Evolutionary conservation across 2,329 filamentous ascomycete genomes (phyloP), one percentile per base, ranked within the genome.

Genomic region (Anthostomella pinea): DNA sequence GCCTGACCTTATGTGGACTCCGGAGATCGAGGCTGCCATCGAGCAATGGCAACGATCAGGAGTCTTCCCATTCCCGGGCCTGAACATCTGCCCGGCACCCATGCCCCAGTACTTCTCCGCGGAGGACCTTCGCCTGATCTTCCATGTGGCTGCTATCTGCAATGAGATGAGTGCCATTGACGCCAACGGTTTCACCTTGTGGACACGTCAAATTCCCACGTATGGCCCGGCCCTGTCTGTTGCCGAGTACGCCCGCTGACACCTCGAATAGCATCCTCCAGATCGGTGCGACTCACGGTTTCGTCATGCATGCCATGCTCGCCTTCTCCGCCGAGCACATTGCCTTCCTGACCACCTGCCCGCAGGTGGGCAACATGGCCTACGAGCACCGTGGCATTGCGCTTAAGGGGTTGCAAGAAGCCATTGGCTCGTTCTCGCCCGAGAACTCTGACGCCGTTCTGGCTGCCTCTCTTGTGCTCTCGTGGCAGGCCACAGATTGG

Each of bases 401-500:
- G 8, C 71, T 96, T 41, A 89, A 86, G 53, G 91, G 91, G 3
- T 69, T 97, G 30, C 88, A 95, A 56, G 85, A 90, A 56, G 88
- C 89, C 18, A 90, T 97, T 51, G 80, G 82, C 28, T 75, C 77
- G 14, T 96, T 97, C 64, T 94, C 86, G 3, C 81, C 81, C 52
- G 81, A 85, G 34, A 95, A 89, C 43, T 91, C 88, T 2, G 91
- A 98, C 65, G 89, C 90, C 27, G 83, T 96, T 45, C 75, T 98
- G 36, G 91, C 90, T 17, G 87, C 90, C 20, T 96, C 91, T 17
- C 80, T 96, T 28, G 77, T 97, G 30, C 75, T 98, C 32, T 94
- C 90, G 23, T 97, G 93, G 90, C 91, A 97, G 68, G 87, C 88
- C 38, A 93, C 84, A 42, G 91, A 97, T 69, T 97, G 90, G 91